Evolutionary conservation across 2,329 filamentous ascomycete species (phyloP).

Genomic region (Hirsutella rhossiliensis): DNA sequence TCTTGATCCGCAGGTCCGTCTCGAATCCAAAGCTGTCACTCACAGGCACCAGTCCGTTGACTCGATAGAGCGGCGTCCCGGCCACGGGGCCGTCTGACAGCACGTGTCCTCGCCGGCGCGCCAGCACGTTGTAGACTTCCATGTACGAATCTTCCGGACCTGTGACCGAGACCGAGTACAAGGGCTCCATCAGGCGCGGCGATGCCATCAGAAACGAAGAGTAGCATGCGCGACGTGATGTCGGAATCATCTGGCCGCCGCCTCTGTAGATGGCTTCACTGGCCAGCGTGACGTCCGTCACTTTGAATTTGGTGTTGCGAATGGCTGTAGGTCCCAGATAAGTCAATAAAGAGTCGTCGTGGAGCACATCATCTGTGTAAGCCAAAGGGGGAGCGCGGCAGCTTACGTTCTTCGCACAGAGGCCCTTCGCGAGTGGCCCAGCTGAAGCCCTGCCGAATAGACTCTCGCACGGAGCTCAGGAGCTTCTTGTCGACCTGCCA

Average conservation of each 20-base stretch:
- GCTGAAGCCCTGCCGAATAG: constrained; percentile 88
- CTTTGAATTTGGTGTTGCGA: constrained; percentile 93
- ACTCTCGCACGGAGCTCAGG: constrained; percentile 77
- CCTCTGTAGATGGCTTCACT: constrained; percentile 88
- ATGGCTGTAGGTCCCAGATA: constrained; percentile 48
- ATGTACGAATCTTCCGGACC: constrained; percentile 82
- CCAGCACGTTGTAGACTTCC: constrained; percentile 83
- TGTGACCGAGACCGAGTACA: constrained; percentile 87
- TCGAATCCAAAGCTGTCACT: constrained; percentile 98
- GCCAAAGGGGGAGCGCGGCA: neutral
- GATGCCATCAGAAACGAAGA: constrained; percentile 95
- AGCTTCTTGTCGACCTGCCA: constrained; percentile 77
- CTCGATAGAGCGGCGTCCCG: constrained; percentile 85
- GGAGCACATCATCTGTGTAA: neutral
- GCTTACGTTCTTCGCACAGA: constrained; percentile 88
- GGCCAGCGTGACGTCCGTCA: constrained; percentile 81
- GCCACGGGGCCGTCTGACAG: constrained; percentile 89
- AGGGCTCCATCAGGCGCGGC: constrained; percentile 89
- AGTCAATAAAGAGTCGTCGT: neutral
- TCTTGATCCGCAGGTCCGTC: constrained; percentile 92
- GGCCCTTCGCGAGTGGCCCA: constrained; percentile 95
- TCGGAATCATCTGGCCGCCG: constrained; percentile 95
- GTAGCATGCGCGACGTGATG: constrained; percentile 83
- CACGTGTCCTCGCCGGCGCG: constrained; percentile 81
- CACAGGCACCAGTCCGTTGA: constrained; percentile 83